phyloP scores from a whole-genome alignment of 768 basidiomycete species.

The Leccinum arenicola region DNA sequence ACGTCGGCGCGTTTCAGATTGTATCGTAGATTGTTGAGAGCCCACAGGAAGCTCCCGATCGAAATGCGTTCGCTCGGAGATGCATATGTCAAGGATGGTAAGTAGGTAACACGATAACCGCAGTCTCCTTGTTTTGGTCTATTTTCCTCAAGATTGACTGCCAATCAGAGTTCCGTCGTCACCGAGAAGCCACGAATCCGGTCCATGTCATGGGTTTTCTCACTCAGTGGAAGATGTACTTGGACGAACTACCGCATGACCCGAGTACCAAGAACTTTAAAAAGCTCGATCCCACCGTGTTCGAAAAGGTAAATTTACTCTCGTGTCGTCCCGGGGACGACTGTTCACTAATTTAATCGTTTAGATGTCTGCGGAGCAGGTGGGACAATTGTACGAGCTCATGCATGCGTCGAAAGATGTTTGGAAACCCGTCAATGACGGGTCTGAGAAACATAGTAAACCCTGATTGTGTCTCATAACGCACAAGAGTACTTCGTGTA shows the following conservation, averaged over 20 bases:
- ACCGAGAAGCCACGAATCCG: constrained; percentile 77
- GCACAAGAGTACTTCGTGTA: constrained; percentile 4
- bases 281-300: constrained; percentile 63
- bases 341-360: not conserved
- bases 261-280: constrained; percentile 47
- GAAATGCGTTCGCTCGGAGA: constrained; percentile 89
- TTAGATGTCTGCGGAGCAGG: constrained; percentile 87
- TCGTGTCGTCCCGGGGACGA: constrained; percentile 3
- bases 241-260: constrained; percentile 63
- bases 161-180: constrained; percentile 80
- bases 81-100: constrained; percentile 76
- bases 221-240: constrained; percentile 92
- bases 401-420: constrained; percentile 89
- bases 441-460: constrained; percentile 7
- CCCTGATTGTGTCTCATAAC: constrained; percentile 7
- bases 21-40: constrained; percentile 77
- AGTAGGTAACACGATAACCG: constrained; percentile 27
- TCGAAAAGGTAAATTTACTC: constrained; percentile 62
- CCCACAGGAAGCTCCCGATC: constrained; percentile 64
- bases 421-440: constrained; percentile 58
- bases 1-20: constrained; percentile 45
- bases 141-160: constrained; percentile 4
- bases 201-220: constrained; percentile 92
- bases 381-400: constrained; percentile 91
- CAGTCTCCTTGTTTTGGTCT: not conserved